Percentiles rank a stretch among this genome's conserved stretches.
phyloP scores from a whole-genome alignment of 805 yeast genomes.

The Barnettozyma vustinii region DNA sequence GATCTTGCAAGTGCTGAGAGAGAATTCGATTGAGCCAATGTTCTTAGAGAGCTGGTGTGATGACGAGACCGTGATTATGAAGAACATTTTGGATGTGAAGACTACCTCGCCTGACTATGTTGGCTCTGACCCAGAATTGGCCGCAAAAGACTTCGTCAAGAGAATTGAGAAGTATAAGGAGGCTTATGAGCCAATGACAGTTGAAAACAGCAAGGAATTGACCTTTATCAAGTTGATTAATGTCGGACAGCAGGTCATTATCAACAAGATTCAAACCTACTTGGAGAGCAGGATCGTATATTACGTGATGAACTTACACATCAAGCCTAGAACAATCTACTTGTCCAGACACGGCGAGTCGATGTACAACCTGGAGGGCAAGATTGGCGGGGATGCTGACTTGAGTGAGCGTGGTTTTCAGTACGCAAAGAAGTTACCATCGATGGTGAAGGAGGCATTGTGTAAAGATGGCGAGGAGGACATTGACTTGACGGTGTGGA shows the following conservation, averaged over 20 bases:
- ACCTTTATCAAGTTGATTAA: slow-evolving; percentile 87
- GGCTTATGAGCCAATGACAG: slow-evolving; percentile 71
- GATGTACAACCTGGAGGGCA: slow-evolving; percentile 84
- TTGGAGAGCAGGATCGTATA: slow-evolving; percentile 89
- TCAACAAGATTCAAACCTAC: slow-evolving; percentile 83
- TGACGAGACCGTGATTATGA: slow-evolving; percentile 68
- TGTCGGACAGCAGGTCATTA: slow-evolving; percentile 81
- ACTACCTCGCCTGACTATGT: slow-evolving; percentile 41
- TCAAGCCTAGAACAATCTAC: slow-evolving; percentile 90
- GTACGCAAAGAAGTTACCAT: slow-evolving; percentile 79
- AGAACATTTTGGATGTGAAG: slow-evolving; percentile 81
- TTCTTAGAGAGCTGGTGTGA: slow-evolving; percentile 91
- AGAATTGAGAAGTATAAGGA: slow-evolving; percentile 72
- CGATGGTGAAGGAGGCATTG: slow-evolving; percentile 49
- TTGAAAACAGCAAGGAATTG: slow-evolving; percentile 41
- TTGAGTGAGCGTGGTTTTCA: slow-evolving; percentile 78
- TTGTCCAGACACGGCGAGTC: slow-evolving; percentile 95
- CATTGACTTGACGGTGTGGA: slow-evolving; percentile 84
- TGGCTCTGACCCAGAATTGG: slow-evolving; percentile 56
- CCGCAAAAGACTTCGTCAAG: slow-evolving; percentile 63
- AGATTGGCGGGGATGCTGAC: slow-evolving; percentile 92
- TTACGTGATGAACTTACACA: slow-evolving; percentile 92
- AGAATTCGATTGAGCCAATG: slow-evolving; percentile 75
- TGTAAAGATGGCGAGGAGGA: slow-evolving; percentile 43
- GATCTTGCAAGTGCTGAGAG: slow-evolving; percentile 56